Evolutionary conservation across 2,329 filamentous ascomycete genomes (phyloP).

Genomic region (Tolypocladium amazonense): DNA sequence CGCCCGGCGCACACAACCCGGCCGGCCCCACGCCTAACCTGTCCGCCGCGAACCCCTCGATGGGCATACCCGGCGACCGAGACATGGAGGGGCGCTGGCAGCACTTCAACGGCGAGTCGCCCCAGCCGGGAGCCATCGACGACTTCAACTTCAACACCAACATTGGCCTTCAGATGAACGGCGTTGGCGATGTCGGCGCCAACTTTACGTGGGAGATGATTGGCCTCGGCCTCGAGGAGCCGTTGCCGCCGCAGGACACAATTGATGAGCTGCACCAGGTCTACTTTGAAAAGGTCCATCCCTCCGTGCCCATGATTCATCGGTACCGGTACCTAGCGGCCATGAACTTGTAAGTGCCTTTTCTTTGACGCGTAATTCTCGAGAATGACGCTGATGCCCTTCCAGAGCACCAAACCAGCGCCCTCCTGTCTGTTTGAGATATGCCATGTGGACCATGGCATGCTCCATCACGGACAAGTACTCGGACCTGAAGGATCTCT

Average conservation of each 20-base stretch:
- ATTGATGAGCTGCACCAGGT: conserved; percentile 83
- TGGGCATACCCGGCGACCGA: conserved; percentile 34
- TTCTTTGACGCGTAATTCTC: background rate
- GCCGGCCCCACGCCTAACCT: conserved; percentile 11
- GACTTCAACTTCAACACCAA: conserved; percentile 46
- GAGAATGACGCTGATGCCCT: background rate
- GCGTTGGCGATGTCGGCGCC: conserved; percentile 36
- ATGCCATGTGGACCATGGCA: conserved; percentile 95
- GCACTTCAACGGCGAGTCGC: conserved; percentile 44
- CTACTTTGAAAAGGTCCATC: conserved; percentile 86
- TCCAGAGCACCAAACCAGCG: conserved; percentile 65
- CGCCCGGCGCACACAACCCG: conserved; percentile 5
- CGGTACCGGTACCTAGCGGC: conserved; percentile 77
- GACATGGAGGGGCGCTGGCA: conserved; percentile 43
- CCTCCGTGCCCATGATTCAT: conserved; percentile 80
- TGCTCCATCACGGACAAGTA: conserved; percentile 79
- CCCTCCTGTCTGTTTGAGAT: conserved; percentile 78
- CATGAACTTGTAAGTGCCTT: conserved; percentile 58
- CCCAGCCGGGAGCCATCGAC: conserved; percentile 37
- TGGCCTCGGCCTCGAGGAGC: conserved; percentile 47
- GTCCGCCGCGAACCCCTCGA: conserved; percentile 30
- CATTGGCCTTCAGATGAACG: conserved; percentile 38
- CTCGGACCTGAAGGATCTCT: conserved; percentile 67
- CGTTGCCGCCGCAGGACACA: conserved; percentile 46
- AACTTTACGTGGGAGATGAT: conserved; percentile 74